phyloP scores from a whole-genome alignment of 129 eudicot species.

The Saposhnikovia divaricata region DNA sequence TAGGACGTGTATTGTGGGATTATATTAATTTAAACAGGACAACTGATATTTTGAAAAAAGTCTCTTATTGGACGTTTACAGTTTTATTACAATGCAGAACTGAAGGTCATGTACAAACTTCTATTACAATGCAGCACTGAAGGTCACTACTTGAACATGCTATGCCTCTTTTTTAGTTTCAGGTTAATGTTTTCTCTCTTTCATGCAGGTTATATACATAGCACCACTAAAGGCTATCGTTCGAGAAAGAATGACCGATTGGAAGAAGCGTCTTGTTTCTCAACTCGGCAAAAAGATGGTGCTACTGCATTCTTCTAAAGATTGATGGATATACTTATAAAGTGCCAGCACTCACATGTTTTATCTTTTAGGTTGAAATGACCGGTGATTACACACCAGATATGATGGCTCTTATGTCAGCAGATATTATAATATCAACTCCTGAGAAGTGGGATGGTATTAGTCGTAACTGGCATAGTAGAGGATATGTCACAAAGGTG shows the following conservation, averaged over 20 bases:
- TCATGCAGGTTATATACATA: slow-evolving; percentile 78
- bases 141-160: not conserved
- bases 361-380: slow-evolving; percentile 79
- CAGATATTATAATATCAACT: slow-evolving; percentile 95
- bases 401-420: slow-evolving; percentile 77
- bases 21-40: not conserved
- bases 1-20: not conserved
- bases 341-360: slow-evolving; percentile 15
- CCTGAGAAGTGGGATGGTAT: slow-evolving; percentile 99
- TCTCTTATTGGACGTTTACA: not conserved
- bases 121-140: not conserved
- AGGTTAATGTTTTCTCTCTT: not conserved
- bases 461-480: slow-evolving; percentile 96
- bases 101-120: not conserved
- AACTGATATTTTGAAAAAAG: not conserved
- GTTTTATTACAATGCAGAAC: not conserved
- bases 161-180: not conserved
- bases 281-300: slow-evolving; percentile 93
- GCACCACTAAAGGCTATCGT: slow-evolving; percentile 99
- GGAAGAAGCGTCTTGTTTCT: slow-evolving; percentile 85
- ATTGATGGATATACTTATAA: slow-evolving; percentile 9
- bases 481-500: slow-evolving; percentile 96
- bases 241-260: slow-evolving; percentile 94
- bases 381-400: slow-evolving; percentile 98
- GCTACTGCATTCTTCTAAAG: not conserved